These are phyloP conservation scores for Paracorniculantispora psalliotae DNA, from an alignment of 2,329 filamentous ascomycete genomes.

Conservation along the genomic window DNA sequence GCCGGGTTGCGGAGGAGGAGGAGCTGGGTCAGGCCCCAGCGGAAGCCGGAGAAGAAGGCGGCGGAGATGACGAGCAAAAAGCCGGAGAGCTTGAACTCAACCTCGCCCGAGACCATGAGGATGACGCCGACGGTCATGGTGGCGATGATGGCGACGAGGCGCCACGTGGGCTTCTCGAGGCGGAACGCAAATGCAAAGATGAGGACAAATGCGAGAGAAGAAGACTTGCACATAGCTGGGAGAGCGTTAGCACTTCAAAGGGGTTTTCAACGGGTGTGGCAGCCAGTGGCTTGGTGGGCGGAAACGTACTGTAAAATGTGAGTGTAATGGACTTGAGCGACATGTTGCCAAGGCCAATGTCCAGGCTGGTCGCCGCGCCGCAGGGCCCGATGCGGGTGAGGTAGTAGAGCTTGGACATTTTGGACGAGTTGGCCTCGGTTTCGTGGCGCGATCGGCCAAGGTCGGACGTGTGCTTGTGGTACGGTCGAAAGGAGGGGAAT, in stretches of 20 bases:
- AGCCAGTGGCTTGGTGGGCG: conserved; percentile 1
- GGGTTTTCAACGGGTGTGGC: too few relatives aligned
- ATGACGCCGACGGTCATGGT: conserved; percentile 91
- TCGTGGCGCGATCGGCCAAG: conserved; percentile 47
- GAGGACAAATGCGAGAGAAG: conserved; percentile 88
- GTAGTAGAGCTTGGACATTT: conserved; percentile 89
- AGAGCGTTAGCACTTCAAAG: conserved; percentile 24
- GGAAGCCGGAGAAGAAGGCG: conserved; percentile 92
- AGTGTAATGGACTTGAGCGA: conserved; percentile 93
- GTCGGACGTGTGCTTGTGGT: conserved; percentile 42
- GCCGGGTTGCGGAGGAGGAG: conserved; percentile 89
- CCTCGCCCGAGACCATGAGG: conserved; percentile 97
- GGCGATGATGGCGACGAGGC: conserved; percentile 78
- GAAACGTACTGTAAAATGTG: conserved; percentile 78
- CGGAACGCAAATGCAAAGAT: conserved; percentile 92
- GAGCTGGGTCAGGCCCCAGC: conserved; percentile 98
- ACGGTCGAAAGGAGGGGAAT: conserved; percentile 76
- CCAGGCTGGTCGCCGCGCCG: conserved; percentile 85
- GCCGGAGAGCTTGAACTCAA: conserved; percentile 79
- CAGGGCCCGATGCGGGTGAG: conserved; percentile 87
- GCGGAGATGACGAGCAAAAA: conserved; percentile 91
- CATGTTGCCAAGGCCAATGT: conserved; percentile 94
- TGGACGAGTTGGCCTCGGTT: conserved; percentile 49
- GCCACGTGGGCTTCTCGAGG: conserved; percentile 81
- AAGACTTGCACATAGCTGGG: conserved; percentile 95